These are phyloP conservation scores for Candida ortonii DNA, from an alignment of 805 yeast genomes.

Conservation along the genomic window DNA sequence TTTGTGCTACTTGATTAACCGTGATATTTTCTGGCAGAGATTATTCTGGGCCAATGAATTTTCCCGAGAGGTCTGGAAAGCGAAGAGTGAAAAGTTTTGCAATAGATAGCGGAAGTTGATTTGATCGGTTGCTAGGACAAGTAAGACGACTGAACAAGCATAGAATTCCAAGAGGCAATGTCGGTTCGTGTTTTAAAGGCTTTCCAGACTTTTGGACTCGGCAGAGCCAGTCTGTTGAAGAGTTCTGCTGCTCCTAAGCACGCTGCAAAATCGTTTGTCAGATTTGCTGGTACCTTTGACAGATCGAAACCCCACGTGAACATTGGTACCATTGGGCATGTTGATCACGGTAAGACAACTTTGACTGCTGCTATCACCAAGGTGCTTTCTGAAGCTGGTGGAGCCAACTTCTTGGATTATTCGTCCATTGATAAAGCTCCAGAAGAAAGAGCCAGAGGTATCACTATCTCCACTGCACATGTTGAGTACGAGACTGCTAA, in stretches of 20 bases:
- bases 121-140: too few species aligned
- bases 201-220: conserved; percentile 24
- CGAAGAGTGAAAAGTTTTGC: too few species aligned
- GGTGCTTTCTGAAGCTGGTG: conserved; percentile 82
- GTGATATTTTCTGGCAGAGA: background rate
- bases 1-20: background rate
- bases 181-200: conserved; percentile 32
- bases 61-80: too few species aligned
- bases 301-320: conserved; percentile 96
- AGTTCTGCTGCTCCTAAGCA: conserved; percentile 6
- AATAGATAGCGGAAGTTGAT: too few species aligned
- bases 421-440: conserved; percentile 95
- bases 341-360: conserved; percentile 98
- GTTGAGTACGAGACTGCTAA: conserved; percentile 94
- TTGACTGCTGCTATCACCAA: conserved; percentile 98
- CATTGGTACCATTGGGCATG: conserved; percentile 98
- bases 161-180: too few species aligned
- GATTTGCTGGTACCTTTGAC: conserved; percentile 72
- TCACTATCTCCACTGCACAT: conserved; percentile 96
- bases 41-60: too few species aligned
- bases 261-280: conserved; percentile 21
- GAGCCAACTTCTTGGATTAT: conserved; percentile 92
- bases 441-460: conserved; percentile 99
- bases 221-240: conserved; percentile 20
- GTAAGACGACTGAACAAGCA: too few species aligned